Conservation (phyloP, 805 yeast genomes). For the Allodekkera sacchari region DNA sequence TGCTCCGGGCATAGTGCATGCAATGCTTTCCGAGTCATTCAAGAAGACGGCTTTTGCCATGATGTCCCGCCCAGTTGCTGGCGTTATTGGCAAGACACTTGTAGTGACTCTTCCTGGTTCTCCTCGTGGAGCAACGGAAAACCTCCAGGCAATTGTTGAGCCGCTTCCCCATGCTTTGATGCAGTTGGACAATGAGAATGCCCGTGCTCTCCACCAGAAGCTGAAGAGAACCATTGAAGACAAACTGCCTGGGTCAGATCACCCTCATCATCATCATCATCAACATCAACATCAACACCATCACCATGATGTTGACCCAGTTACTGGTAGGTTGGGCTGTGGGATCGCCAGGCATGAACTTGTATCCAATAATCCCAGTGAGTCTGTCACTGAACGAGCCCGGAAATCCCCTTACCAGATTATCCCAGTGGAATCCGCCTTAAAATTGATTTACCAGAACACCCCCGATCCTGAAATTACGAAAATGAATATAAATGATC, state of each 20-base stretch:
- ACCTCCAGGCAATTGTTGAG: slow-evolving; percentile 29
- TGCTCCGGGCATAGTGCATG: slow-evolving; percentile 43
- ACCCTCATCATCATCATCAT: slow-evolving; percentile 10
- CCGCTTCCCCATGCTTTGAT: slow-evolving; percentile 36
- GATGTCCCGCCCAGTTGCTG: slow-evolving; percentile 44
- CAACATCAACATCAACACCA: slow-evolving; percentile 15
- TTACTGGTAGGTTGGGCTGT: slow-evolving; percentile 12
- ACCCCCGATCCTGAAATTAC: slow-evolving; percentile 25
- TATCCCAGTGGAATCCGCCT: slow-evolving; percentile 34
- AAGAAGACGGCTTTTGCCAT: slow-evolving; percentile 40
- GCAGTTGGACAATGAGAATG: slow-evolving; percentile 26
- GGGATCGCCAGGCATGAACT: slow-evolving; percentile 31
- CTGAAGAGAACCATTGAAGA: slow-evolving; percentile 18
- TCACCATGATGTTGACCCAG: background rate
- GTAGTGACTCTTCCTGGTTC: slow-evolving; percentile 46
- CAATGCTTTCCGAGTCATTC: slow-evolving; percentile 36
- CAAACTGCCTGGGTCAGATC: slow-evolving; percentile 14
- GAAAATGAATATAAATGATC: slow-evolving; percentile 20
- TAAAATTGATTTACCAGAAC: slow-evolving; percentile 21
- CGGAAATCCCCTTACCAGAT: slow-evolving; percentile 43
- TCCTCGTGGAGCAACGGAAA: slow-evolving; percentile 40
- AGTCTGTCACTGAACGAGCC: slow-evolving; percentile 33
- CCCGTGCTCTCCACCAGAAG: slow-evolving; percentile 33
- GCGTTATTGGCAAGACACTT: slow-evolving; percentile 28
- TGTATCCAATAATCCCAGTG: slow-evolving; percentile 25